These are phyloP conservation scores for Wickerhamiella azymoides DNA, from an alignment of 805 yeast genomes.

Conservation along the genomic window DNA sequence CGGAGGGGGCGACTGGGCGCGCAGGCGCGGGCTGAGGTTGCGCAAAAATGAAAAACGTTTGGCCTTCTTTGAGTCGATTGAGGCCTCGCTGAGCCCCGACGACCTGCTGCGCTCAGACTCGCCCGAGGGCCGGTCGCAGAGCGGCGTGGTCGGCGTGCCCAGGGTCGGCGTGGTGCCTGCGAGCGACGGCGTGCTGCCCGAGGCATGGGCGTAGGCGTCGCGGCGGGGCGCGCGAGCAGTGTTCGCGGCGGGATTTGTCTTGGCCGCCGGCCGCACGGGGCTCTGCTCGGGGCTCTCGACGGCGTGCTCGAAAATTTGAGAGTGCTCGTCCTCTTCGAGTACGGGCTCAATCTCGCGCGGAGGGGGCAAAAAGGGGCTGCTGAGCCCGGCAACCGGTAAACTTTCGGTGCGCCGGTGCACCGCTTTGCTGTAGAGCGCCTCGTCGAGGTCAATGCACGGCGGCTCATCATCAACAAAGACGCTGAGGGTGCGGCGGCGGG, in stretches of 20 bases:
- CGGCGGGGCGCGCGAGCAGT: too few relatives aligned
- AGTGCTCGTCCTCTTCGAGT: conserved; percentile 19
- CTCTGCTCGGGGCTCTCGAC: background rate
- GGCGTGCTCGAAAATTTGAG: background rate
- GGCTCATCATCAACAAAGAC: conserved; percentile 6
- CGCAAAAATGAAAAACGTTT: conserved; percentile 12
- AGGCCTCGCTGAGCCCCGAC: background rate
- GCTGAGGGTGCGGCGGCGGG: conserved; percentile 7
- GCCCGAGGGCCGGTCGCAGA: background rate
- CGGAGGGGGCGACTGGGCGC: background rate
- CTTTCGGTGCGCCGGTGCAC: conserved; percentile 14
- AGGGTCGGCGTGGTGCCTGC: too few relatives aligned
- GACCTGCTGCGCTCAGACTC: background rate
- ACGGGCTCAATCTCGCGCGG: conserved; percentile 16
- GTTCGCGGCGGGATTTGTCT: too few relatives aligned
- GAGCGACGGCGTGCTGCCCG: too few relatives aligned
- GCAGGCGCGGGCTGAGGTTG: conserved; percentile 4
- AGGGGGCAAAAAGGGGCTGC: conserved; percentile 16
- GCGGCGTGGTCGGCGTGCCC: background rate
- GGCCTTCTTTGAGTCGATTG: background rate
- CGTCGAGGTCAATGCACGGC: conserved; percentile 18
- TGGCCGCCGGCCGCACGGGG: background rate
- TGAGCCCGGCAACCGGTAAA: conserved; percentile 12
- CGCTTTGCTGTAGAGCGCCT: conserved; percentile 14
- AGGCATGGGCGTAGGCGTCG: too few relatives aligned